Evolutionary conservation across 768 basidiomycete genomes (phyloP).

Genomic region (Mrakia gelida): DNA sequence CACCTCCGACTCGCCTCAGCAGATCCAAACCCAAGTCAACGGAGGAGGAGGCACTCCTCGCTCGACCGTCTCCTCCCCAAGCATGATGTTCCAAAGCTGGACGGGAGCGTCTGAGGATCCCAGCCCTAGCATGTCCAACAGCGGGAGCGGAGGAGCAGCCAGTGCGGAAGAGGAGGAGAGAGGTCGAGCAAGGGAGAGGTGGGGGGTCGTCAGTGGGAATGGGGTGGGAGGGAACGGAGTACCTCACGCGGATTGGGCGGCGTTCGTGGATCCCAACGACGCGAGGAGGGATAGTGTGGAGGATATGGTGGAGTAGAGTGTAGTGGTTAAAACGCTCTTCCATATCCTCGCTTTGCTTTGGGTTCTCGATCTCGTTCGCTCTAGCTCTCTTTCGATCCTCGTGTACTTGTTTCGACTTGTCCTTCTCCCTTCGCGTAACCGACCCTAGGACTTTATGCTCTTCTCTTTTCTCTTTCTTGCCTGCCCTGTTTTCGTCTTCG

Average conservation of each 20-base stretch:
- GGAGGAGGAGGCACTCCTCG: background rate
- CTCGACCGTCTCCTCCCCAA: background rate
- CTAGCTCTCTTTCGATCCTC: no score
- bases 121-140: background rate
- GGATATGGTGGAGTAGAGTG: background rate
- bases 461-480: background rate
- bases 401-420: background rate
- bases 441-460: no score
- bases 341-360: no score
- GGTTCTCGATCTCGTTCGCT: background rate
- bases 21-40: background rate
- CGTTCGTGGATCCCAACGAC: background rate
- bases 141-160: background rate
- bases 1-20: background rate
- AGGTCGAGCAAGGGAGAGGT: background rate
- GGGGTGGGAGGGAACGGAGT: background rate
- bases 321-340: no score
- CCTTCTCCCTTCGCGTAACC: background rate
- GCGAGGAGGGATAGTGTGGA: background rate
- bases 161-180: conserved; percentile 4
- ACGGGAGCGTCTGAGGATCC: background rate
- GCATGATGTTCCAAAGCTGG: conserved; percentile 8
- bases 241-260: background rate
- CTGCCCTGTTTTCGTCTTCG: background rate
- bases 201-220: background rate